Base-by-base conservation (phyloP, 2,329 filamentous ascomycete genomes). In the Neobulgaria alba region DNA sequence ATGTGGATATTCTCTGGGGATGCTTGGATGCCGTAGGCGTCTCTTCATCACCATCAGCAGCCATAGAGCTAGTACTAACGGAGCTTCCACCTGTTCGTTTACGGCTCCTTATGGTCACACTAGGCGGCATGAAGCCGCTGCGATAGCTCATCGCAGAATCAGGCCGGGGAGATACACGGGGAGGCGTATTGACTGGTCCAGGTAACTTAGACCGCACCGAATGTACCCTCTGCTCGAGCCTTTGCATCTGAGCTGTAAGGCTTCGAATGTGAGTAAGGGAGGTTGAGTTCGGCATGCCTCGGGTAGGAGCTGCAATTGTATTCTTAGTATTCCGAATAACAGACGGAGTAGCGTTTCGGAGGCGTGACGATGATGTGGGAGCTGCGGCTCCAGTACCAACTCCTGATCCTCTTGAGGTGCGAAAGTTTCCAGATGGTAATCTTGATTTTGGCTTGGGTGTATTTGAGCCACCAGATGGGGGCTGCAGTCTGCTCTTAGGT, bases 191-290 rank as follows among this genome's bases (percentile, higher is more conserved):
- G 5, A 77, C 72, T 2, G 89, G 86, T 1, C 83, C 86, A 2
- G 92, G 92, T 15, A 98, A 75, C 63, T 92, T 95, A 29, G 90
- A 95, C 52, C 88, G 80, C 14, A 83, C 92, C 17, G 82, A 87
- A 46, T 96, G 88, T 8, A 98, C 90, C 33, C 92, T 78, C 48
- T 92, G 86, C 62, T 96, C 92, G 46, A 98, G 79, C 52, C 87
- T 85, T 63, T 95, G 87, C 88, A 96, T 95, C 65, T 96, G 92
- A 19, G 87, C 89, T 43, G 93, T 95, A 50, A 98, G 79, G 20
- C 82, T 84, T 49, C 90, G 86, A 57, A 98, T 94, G 61, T 98
- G 92, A 51, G 85, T 84, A 36, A 98, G 76, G 2, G 92, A 96
- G 48, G 69, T 77, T 47, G 71, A 79, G 39, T 70, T 67, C 18